Evolutionary conservation across 352 stramenopile genomes (phyloP).

Genomic region (Saprolegnia diclina): DNA sequence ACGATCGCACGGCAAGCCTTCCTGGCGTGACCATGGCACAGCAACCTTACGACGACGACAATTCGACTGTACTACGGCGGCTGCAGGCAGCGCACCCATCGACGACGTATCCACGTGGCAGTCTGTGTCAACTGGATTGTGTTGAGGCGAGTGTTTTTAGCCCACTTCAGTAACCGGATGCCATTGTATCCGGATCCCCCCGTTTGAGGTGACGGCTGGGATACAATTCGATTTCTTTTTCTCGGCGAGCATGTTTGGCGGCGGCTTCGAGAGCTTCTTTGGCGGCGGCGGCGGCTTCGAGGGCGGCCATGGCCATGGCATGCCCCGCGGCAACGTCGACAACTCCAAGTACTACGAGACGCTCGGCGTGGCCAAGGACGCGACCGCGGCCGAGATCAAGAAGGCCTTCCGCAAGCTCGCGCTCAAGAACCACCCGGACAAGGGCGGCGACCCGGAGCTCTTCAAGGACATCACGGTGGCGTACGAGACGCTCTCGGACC

Average conservation of each 20-base stretch:
- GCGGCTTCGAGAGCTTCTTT: constrained; percentile 84
- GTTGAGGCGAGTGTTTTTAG: not conserved
- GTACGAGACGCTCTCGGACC: constrained; percentile 96
- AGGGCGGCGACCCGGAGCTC: constrained; percentile 96
- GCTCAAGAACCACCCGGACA: constrained; percentile 96
- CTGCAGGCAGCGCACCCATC: too few species aligned
- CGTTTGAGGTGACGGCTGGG: constrained; percentile 1
- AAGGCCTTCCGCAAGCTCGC: constrained; percentile 88
- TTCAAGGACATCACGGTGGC: constrained; percentile 93
- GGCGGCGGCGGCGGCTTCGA: constrained; percentile 58
- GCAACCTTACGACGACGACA: too few species aligned
- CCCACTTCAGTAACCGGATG: not conserved
- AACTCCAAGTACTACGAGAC: constrained; percentile 87
- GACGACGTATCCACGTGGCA: too few species aligned
- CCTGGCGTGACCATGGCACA: too few species aligned
- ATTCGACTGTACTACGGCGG: too few species aligned
- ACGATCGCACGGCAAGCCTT: too few species aligned
- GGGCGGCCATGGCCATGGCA: constrained; percentile 34
- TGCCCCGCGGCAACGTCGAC: constrained; percentile 59
- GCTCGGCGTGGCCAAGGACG: constrained; percentile 80
- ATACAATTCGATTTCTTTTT: constrained; percentile 1
- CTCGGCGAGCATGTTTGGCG: constrained; percentile 57
- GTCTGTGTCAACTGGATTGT: not conserved
- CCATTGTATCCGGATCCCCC: not conserved
- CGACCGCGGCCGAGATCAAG: constrained; percentile 81